phyloP scores from a whole-genome alignment of 2,329 filamentous ascomycete species.

The Parafenestella ontariensis region DNA sequence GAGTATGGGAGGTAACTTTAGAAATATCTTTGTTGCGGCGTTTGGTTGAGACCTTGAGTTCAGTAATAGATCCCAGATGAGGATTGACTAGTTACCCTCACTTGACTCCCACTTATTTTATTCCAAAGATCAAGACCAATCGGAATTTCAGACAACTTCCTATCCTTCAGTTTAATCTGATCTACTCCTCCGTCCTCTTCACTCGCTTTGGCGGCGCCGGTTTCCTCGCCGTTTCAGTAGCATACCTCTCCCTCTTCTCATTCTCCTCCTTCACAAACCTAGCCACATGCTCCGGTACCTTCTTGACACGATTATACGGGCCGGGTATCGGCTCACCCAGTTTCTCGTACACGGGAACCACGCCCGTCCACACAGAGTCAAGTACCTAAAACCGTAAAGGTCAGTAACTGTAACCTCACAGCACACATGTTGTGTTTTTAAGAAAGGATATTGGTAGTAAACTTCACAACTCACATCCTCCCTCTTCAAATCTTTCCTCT shows the following conservation, averaged over 20 bases:
- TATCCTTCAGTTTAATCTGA: too few relatives aligned
- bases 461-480: slow-evolving; percentile 49
- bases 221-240: slow-evolving; percentile 28
- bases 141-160: too few relatives aligned
- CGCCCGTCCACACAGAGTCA: slow-evolving; percentile 64
- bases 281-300: slow-evolving; percentile 67
- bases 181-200: slow-evolving; percentile 21
- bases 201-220: slow-evolving; percentile 30
- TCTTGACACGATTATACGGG: slow-evolving; percentile 63
- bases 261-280: slow-evolving; percentile 61
- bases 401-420: too few relatives aligned
- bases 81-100: too few relatives aligned
- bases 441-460: not conserved
- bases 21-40: too few relatives aligned
- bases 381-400: slow-evolving; percentile 22
- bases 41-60: too few relatives aligned
- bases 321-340: slow-evolving; percentile 70
- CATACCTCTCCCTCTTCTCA: slow-evolving; percentile 33
- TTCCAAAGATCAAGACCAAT: too few relatives aligned
- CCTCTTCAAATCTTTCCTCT: slow-evolving; percentile 61
- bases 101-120: too few relatives aligned
- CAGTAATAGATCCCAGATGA: too few relatives aligned
- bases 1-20: too few relatives aligned
- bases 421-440: too few relatives aligned
- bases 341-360: slow-evolving; percentile 68